These are phyloP conservation scores for Castanea sativa DNA, from an alignment of 306 rosid genomes.

Conservation along the genomic window DNA sequence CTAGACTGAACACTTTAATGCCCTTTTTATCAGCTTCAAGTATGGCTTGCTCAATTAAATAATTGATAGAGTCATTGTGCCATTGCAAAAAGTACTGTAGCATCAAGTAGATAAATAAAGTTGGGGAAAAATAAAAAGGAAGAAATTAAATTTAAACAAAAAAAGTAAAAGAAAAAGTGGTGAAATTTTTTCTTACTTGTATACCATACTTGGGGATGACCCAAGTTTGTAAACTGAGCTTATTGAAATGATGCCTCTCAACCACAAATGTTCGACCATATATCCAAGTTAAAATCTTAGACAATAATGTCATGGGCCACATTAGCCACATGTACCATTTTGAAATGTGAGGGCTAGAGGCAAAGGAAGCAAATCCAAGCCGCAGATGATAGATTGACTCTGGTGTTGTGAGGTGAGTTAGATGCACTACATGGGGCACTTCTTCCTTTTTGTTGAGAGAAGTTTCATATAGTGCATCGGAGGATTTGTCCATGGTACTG, in stretches of 20 bases:
- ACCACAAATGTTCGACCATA: constrained; percentile 27
- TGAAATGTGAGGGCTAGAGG: constrained; percentile 26
- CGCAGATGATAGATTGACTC: constrained; percentile 33
- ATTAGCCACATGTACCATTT: constrained; percentile 29
- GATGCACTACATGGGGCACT: constrained; percentile 29
- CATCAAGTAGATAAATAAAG: too few species aligned
- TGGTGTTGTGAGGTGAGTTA: constrained; percentile 33
- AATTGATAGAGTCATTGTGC: too few species aligned
- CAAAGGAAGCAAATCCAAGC: constrained; percentile 27
- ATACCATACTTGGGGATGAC: constrained; percentile 26
- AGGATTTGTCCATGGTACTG: constrained; percentile 29
- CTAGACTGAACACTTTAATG: too few species aligned
- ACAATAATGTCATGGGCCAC: constrained; percentile 38
- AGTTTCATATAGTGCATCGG: constrained; percentile 1
- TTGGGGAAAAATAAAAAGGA: too few species aligned
- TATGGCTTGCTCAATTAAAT: too few species aligned
- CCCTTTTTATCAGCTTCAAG: too few species aligned
- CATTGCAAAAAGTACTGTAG: too few species aligned
- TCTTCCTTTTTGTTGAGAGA: constrained; percentile 27
- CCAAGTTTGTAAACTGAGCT: constrained; percentile 40
- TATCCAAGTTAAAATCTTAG: constrained; percentile 22
- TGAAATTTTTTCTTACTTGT: constrained; percentile 7
- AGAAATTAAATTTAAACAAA: too few species aligned
- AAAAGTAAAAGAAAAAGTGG: too few species aligned
- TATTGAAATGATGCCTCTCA: constrained; percentile 30